Base-by-base conservation (phyloP, 305 asterid genomes). In the Solanum chacoense region DNA sequence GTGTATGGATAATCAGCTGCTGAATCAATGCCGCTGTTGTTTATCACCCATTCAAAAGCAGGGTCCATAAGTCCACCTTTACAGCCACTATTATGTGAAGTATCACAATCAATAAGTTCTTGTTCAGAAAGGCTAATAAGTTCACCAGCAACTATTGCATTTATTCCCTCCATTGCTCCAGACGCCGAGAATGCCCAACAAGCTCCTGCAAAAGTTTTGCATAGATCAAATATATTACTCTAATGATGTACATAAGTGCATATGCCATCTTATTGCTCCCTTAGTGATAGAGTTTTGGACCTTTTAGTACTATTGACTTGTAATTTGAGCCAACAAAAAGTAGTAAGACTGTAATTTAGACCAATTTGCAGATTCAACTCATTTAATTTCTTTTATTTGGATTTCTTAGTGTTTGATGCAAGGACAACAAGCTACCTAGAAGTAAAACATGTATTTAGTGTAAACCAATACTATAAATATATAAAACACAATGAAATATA, bases 161-260 rank as follows among this genome's bases (percentile, higher is more conserved):
- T 90, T 90, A 86, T 35, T 71, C 90, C 94, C 85, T 92, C 91
- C 35, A 92, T 75, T 40, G 92, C 89, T 76, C 93, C 94, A 34
- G 87, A 79, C 8, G 93, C 85, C 10, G 94, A 92, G 87, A 92
- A 92, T 40, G 93, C 92, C 94, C 92, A 92, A 63, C 93, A 88
- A 88, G 92, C 88, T 88, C 93, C 93, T 91, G 32, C 84, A 85
- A 16, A 88, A 31, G 11, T 6, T 83, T 29, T 36, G 18, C 11
- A 7, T 18, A 65, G 29, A 35, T 31, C 13, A 50, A 45, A 74
- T 50, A 26, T 18, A n/a, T 50, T 29, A 22, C 55, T 18, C 88
- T 9, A 50, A 6, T 18, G 86, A 83, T 29, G 86, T 83, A 83
- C 31, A 28, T 50, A 45, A 24, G 6, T 74, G 85, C 80, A 35